Evolutionary conservation across 257 asterid species (phyloP), one percentile per base, ranked within the genome.

Genomic region (Handroanthus guayacan): DNA sequence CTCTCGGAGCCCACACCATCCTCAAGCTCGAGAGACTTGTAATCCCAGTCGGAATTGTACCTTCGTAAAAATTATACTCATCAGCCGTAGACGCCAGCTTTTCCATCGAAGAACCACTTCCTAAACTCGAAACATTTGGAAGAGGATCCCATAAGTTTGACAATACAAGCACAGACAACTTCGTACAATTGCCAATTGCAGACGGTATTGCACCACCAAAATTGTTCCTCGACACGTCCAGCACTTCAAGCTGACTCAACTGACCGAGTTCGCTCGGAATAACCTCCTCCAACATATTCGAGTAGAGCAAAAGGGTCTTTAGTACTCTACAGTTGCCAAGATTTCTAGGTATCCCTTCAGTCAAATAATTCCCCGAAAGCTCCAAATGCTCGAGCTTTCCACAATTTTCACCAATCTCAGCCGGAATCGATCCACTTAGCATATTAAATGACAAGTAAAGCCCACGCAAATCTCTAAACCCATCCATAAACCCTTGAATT

Each of bases 1-100:
- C 91, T 74, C 96, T 60, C 0, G 98, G 98, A 73, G 90, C 94
- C 99, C 99, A 95, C 75, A 95, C 45, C 93, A 92, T 84, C 84
- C 85, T 86, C 97, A 95, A 84, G 86, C 91, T 87, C 9, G 92
- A 39, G 16, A 95, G 92, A 16, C 77, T 25, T 5, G 88, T 69
- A 31, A 95, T 84, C 73, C 79, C 92, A 5, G 62, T 51, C 1
- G 99, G 97, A 39, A 95, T 74, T 5, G 87, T 79, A 3, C 98
- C 98, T 75, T 88, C 92, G 0, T 79, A 95, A 75, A 89, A 91
- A 78, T 95, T 95, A 77, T 69, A 95, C 78, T 95, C 99, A 61
- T 91, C 96, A 11, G 39, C 55, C 3, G 87, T 75, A 48, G 60
- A 74, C 5, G 87, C 88, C 67, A 78, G 70, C 47, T 86, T 85